A percentile compares a stretch with the other conserved stretches of the same genome.
Conservation (phyloP, 805 yeast genomes). For the Saccharomycopsis guyanensis region DNA sequence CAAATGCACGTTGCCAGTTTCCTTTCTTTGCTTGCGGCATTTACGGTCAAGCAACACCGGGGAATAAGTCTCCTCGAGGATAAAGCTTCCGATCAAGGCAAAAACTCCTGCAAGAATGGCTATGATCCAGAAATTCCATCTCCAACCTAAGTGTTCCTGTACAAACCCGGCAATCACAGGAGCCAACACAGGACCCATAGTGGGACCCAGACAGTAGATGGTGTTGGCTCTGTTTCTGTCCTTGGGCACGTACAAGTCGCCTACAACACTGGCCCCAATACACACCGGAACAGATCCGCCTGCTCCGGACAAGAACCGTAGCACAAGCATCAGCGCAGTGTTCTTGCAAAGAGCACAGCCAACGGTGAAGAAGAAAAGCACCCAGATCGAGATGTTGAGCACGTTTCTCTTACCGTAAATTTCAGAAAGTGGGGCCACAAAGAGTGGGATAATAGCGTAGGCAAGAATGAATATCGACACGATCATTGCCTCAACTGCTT, state of each 20-base stretch:
- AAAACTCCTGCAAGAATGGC: conserved; percentile 47
- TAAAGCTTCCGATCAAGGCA: conserved; percentile 35
- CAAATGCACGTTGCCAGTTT: conserved; percentile 47
- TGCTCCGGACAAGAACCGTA: conserved; percentile 57
- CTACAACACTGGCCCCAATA: conserved; percentile 62
- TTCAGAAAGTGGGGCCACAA: conserved; percentile 64
- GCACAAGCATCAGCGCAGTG: conserved; percentile 48
- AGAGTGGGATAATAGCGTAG: conserved; percentile 58
- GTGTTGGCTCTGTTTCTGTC: conserved; percentile 51
- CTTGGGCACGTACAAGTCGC: conserved; percentile 48
- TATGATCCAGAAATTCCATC: conserved; percentile 56
- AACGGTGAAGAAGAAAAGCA: conserved; percentile 41
- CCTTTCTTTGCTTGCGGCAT: conserved; percentile 40
- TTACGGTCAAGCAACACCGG: conserved; percentile 43
- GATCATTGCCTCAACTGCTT: conserved; percentile 41
- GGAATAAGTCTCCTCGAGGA: conserved; percentile 51
- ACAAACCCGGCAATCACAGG: conserved; percentile 53
- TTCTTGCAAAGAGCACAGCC: conserved; percentile 56
- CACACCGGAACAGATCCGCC: conserved; percentile 62
- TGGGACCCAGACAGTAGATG: conserved; percentile 41
- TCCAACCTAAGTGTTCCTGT: conserved; percentile 45
- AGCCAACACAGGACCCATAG: conserved; percentile 53
- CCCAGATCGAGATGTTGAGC: conserved; percentile 42
- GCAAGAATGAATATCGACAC: conserved; percentile 65
- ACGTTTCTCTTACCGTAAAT: conserved; percentile 55